A percentile compares a stretch with the other conserved stretches of the same genome.
phyloP scores from a whole-genome alignment of 2,329 filamentous ascomycete species.

The Trichoderma sp. region DNA sequence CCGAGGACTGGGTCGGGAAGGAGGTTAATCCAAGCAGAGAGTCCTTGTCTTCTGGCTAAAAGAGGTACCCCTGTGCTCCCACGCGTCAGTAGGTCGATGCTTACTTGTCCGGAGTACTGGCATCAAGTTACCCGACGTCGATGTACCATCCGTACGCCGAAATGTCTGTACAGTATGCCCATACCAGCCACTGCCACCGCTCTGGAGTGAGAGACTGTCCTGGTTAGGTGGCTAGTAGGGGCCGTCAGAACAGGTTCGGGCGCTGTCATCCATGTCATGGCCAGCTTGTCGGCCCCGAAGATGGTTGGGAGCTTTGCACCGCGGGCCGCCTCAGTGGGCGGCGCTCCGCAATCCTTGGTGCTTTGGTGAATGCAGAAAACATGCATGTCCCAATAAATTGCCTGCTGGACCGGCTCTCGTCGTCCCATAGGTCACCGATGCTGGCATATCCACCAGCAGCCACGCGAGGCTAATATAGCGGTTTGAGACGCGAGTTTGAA shows the following conservation, averaged over 20 bases:
- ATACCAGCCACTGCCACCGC: background rate
- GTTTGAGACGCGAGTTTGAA: constrained; percentile 18
- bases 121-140: background rate
- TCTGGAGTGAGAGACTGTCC: background rate
- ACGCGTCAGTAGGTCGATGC: background rate
- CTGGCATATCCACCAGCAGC: background rate
- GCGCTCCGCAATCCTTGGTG: background rate
- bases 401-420: background rate
- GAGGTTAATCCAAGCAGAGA: background rate
- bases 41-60: constrained; percentile 8
- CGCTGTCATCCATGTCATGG: background rate
- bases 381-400: background rate
- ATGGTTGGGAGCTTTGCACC: background rate
- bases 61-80: background rate
- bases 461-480: constrained; percentile 10
- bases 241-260: background rate
- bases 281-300: background rate
- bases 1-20: constrained; percentile 4
- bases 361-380: background rate
- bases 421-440: background rate
- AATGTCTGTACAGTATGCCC: background rate
- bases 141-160: background rate
- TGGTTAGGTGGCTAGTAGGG: background rate
- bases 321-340: background rate
- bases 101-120: background rate